Evolutionary conservation across 768 basidiomycete genomes (phyloP), one percentile per base, ranked within the genome.

Genomic region (Macrolepiota albuminosa): DNA sequence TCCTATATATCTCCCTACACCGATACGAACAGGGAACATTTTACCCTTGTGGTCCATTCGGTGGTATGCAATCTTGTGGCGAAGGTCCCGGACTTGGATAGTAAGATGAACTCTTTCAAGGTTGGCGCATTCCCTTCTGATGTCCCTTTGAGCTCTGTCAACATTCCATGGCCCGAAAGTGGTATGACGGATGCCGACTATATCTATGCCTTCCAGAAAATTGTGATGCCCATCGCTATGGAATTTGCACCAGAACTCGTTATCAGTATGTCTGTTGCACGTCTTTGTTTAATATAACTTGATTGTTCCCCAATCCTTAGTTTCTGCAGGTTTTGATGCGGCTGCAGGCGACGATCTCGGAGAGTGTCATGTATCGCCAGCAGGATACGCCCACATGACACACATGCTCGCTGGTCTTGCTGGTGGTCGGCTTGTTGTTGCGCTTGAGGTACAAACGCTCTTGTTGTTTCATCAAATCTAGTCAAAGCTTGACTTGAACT

Each of bases 351-450:
- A 99, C 67, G 85, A 87, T 40, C 81, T 99, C 4, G 97, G 97
- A 39, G 89, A 89, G 74, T 98, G 95, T 67, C 78, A 86, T 64
- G 95, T 99, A 61, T 83, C 91, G 5, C 97, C 97, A 0, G 83
- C 86, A 18, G 97, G 95, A 5, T 99, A 94, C 71, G 94, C 94
- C 0, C 97, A 98, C 67, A 98, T 99, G 95, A 97, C 97, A 6
- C 91, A 98, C 68, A 96, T 99, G 93, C 80, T 99, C 9, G 84
- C 87, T 43, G 85, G 89, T 24, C 78, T 99, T 18, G 96, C 96
- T 26, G 83, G 84, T 8, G 97, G 97, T 3, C 90, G 86, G 66
- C 67, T 99, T 16, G 92, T 96, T 11, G 93, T 96, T 34, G 95
- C 94, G 1, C 83, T 99, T 45, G 97, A 99, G 84, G 96, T 96